A percentile compares a stretch with the other conserved stretches of the same genome.
phyloP scores from a whole-genome alignment of 2,329 filamentous ascomycete species.

The Microdochium bolleyi region DNA sequence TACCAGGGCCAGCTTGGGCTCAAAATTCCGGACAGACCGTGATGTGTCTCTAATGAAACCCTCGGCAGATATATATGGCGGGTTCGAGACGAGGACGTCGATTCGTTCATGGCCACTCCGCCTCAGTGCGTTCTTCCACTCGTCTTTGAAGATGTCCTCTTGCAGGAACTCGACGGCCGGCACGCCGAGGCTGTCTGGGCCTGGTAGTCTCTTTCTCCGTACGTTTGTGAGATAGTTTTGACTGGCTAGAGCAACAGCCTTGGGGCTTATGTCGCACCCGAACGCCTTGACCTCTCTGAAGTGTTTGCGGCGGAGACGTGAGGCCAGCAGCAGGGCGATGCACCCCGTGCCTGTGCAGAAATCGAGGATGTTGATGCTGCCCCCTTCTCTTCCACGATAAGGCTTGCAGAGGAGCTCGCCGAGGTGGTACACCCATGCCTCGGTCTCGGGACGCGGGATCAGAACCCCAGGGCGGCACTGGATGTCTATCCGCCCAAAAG shows the following conservation, averaged over 20 bases:
- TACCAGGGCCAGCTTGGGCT: conserved; percentile 76
- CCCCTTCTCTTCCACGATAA: not conserved
- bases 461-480: conserved; percentile 69
- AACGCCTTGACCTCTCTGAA: conserved; percentile 39
- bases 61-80: conserved; percentile 73
- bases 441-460: conserved; percentile 76
- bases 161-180: conserved; percentile 31
- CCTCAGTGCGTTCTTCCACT: conserved; percentile 19
- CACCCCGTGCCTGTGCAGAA: conserved; percentile 89
- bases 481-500: conserved; percentile 78
- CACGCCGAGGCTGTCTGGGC: no score
- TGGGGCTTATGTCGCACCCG: conserved; percentile 66
- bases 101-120: conserved; percentile 10
- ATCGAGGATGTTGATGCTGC: conserved; percentile 60
- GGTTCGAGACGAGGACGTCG: conserved; percentile 78
- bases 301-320: conserved; percentile 39
- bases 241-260: conserved; percentile 57
- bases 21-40: conserved; percentile 71
- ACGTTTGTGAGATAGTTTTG: conserved; percentile 42
- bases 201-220: conserved; percentile 31
- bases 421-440: conserved; percentile 55
- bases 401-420: conserved; percentile 29
- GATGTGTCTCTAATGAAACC: conserved; percentile 56
- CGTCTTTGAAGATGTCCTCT: conserved; percentile 40
- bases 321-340: conserved; percentile 70